phyloP scores from a whole-genome alignment of 768 basidiomycete genomes.

The Boletus vermiculosoides region DNA sequence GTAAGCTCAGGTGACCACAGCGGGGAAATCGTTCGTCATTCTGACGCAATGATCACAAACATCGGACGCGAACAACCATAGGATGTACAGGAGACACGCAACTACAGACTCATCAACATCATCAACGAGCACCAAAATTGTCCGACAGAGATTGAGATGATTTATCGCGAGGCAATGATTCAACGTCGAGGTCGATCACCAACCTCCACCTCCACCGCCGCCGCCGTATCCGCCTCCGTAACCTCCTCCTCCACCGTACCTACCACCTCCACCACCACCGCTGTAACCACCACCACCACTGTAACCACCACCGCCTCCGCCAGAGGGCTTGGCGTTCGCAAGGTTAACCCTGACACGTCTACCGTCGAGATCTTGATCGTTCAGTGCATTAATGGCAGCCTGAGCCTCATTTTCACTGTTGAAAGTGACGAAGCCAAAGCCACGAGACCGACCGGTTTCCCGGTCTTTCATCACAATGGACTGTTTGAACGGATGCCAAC shows the following conservation, averaged over 20 bases:
- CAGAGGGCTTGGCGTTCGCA: slow-evolving; percentile 30
- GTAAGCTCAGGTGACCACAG: background rate
- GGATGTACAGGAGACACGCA: background rate
- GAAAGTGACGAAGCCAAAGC: slow-evolving; percentile 55
- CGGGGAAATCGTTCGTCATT: background rate
- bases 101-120: slow-evolving; percentile 11
- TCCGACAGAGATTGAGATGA: slow-evolving; percentile 3
- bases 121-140: slow-evolving; percentile 5
- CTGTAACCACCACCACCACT: slow-evolving; percentile 14
- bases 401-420: slow-evolving; percentile 37
- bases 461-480: slow-evolving; percentile 46
- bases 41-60: background rate
- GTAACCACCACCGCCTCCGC: slow-evolving; percentile 27
- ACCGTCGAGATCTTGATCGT: slow-evolving; percentile 56
- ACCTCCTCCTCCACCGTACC: slow-evolving; percentile 14
- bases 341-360: slow-evolving; percentile 53
- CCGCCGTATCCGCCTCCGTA: background rate
- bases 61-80: background rate
- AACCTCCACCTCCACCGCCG: slow-evolving; percentile 9
- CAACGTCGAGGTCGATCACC: slow-evolving; percentile 6
- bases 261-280: background rate
- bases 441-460: slow-evolving; percentile 56
- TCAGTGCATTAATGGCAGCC: slow-evolving; percentile 42
- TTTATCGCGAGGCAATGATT: background rate
- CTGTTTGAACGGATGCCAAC: slow-evolving; percentile 16